A percentile compares a stretch with the other conserved stretches of the same genome.
phyloP scores from a whole-genome alignment of 108 stramenopile species.

The Aurantiochytrium sp. region DNA sequence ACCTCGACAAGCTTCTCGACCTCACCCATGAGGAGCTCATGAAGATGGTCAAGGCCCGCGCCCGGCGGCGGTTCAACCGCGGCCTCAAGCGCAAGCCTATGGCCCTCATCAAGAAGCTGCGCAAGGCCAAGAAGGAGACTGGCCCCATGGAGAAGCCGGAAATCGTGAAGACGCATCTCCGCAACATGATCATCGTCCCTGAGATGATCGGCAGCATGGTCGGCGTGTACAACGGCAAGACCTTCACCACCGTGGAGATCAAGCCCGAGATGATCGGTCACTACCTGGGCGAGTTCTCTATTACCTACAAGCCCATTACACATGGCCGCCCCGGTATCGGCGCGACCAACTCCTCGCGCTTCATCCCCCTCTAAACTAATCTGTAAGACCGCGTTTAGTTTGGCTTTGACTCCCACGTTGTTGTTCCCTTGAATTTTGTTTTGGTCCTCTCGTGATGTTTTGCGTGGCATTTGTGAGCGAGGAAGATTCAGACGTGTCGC shows the following conservation, averaged over 20 bases:
- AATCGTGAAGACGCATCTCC: constrained; percentile 97
- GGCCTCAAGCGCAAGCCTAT: constrained; percentile 97
- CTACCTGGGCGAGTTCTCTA: constrained; percentile 99
- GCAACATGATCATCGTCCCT: constrained; percentile 99
- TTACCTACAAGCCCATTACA: constrained; percentile 95
- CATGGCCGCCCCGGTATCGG: constrained; percentile 99
- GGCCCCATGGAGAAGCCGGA: constrained; percentile 91
- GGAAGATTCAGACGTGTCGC: no score
- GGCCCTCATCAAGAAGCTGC: constrained; percentile 95
- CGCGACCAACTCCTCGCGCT: constrained; percentile 88
- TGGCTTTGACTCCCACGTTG: not conserved
- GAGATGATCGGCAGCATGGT: constrained; percentile 99
- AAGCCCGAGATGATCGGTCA: constrained; percentile 99
- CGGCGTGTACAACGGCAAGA: constrained; percentile 99
- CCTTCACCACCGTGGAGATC: constrained; percentile 96
- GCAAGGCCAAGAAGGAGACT: constrained; percentile 98
- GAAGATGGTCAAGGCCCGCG: constrained; percentile 85
- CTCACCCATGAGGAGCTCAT: constrained; percentile 95
- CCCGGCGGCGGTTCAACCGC: constrained; percentile 95
- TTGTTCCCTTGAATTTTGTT: not conserved
- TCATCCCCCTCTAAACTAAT: constrained; percentile 69
- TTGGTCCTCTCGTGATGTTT: no score
- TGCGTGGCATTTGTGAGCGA: no score
- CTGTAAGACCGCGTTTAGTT: not conserved
- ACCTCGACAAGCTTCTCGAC: constrained; percentile 93